Evolutionary conservation across 176 grass and related monocot species (phyloP), one percentile per base, ranked within the genome.

Genomic region (Oryza rufipogon): DNA sequence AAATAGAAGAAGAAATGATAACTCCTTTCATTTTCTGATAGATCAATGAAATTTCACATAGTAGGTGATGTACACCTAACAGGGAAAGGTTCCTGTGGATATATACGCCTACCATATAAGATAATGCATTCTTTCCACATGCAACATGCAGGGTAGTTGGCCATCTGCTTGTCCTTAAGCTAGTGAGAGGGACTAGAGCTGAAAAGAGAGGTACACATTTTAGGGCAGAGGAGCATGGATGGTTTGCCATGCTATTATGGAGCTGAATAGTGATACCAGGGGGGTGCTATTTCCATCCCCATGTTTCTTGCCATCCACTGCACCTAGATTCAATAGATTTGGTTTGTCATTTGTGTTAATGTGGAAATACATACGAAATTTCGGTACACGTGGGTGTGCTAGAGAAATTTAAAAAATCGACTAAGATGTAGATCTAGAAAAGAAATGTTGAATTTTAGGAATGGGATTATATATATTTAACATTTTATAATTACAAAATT

Each of bases 141-240:
- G 85, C 67, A 60, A 44, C 80, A 65, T 75, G 81, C 72, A 52
- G 22, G 38, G 44, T 82, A 76, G 67, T 69, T 69, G 28, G 34
- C 70, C 64, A 66, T 82, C 72, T 89, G 70, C 87, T 79, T 83
- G 78, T 84, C 86, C 78, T 74, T 17, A 44, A 84, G 60, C 86
- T 74, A 61, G 22, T 79, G 85, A 95, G 86, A 85, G 85, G 81
- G 93, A 90, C 93, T 64, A 48, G 85, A 88, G 90, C 88, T 85
- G n/a, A 68, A 68, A 78, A 36, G 84, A 87, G 80, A 87, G 84
- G 78, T 79, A 86, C 68, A 47, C 20, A 56, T 78, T 88, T 88
- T 49, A 61, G 77, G 83, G 51, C 77, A 71, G 71, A 47, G 65
- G 28, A 81, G 71, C 83, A 89, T 85, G 86, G 48, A 64, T 76